phyloP scores from a whole-genome alignment of 2,329 filamentous ascomycete species.

The Trichoderma lentiforme region DNA sequence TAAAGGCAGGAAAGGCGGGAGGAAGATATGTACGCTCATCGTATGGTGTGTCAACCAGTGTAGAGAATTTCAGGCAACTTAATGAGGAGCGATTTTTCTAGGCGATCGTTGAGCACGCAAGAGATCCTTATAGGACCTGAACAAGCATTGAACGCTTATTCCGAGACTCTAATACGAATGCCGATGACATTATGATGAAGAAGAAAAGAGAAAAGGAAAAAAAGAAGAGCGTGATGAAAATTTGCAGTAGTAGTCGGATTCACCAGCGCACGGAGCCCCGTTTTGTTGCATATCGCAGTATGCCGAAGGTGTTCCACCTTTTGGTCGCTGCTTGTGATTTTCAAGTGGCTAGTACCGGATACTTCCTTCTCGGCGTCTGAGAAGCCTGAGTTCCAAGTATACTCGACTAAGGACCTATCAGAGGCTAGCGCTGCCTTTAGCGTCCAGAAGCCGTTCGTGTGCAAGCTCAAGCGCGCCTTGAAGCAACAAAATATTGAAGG shows the following conservation, averaged over 20 bases:
- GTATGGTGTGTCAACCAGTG: conserved; percentile 42
- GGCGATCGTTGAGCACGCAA: conserved; percentile 97
- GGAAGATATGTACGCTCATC: conserved; percentile 44
- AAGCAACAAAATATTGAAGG: conserved; percentile 17
- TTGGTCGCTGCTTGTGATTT: background rate
- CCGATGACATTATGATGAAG: conserved; percentile 70
- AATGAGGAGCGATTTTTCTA: conserved; percentile 77
- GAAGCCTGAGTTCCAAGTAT: background rate
- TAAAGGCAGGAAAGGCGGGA: background rate
- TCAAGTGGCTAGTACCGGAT: background rate
- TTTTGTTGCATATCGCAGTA: conserved; percentile 29
- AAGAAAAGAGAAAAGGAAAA: conserved; percentile 39
- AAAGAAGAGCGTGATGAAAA: conserved; percentile 23
- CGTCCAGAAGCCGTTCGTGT: conserved; percentile 8
- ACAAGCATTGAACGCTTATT: conserved; percentile 87
- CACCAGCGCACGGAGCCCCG: conserved; percentile 15
- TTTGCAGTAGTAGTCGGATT: conserved; percentile 21
- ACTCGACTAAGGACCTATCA: background rate
- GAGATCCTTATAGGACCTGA: conserved; percentile 80
- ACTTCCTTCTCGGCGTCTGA: background rate
- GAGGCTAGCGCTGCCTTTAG: background rate
- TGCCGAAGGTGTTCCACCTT: background rate
- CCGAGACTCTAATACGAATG: conserved; percentile 99
- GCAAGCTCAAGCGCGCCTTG: conserved; percentile 18
- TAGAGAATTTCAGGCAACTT: conserved; percentile 59